Conservation (phyloP, 2,329 filamentous ascomycete species). For the Epichloe brachyelytri region DNA sequence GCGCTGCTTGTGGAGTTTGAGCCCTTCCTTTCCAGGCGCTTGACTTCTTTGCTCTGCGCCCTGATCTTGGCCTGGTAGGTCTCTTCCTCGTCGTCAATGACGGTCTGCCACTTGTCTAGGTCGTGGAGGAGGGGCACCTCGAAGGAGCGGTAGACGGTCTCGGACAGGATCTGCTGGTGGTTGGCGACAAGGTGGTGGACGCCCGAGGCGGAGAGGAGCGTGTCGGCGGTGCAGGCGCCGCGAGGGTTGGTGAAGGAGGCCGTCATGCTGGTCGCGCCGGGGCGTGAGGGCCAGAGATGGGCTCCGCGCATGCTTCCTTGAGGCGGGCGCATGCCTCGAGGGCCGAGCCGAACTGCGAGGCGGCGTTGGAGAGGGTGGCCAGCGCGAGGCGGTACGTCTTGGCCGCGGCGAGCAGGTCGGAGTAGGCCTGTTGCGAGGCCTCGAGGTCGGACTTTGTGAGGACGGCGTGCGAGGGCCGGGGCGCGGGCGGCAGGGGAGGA, state of each 20-base stretch:
- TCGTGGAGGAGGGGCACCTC: constrained; percentile 59
- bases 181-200: constrained; percentile 56
- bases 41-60: constrained; percentile 45
- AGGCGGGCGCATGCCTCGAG: constrained; percentile 56
- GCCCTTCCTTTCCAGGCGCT: constrained; percentile 49
- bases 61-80: constrained; percentile 43
- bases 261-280: constrained; percentile 25
- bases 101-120: constrained; percentile 49
- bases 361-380: constrained; percentile 44
- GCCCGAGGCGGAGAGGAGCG: constrained; percentile 47
- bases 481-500: constrained; percentile 47
- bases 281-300: constrained; percentile 26
- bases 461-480: constrained; percentile 42
- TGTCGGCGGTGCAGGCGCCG: constrained; percentile 48
- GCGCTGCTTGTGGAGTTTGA: constrained; percentile 47
- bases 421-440: constrained; percentile 48
- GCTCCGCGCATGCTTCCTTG: constrained; percentile 51
- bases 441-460: constrained; percentile 52
- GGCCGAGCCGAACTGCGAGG: constrained; percentile 50
- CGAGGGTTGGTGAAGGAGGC: constrained; percentile 32
- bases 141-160: constrained; percentile 55
- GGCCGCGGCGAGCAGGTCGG: constrained; percentile 46
- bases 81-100: constrained; percentile 52
- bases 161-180: constrained; percentile 56
- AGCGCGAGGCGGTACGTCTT: constrained; percentile 53